Conservation (phyloP, 495 filamentous ascomycete species). For the Aspergillus cavernicola region DNA sequence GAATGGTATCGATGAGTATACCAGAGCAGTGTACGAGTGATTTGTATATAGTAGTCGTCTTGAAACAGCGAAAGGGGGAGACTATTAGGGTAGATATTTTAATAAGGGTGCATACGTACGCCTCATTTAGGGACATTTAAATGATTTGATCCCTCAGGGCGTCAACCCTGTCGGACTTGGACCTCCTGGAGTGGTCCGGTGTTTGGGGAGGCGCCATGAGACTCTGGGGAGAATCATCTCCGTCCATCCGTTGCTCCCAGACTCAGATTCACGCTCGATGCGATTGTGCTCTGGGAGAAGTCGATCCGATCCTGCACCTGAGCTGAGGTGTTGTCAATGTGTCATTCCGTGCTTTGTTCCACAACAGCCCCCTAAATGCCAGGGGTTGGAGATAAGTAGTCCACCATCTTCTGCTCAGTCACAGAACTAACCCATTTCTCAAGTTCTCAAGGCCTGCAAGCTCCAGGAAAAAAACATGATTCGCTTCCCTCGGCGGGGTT, state of each 20-base stretch:
- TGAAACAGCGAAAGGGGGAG: neutral
- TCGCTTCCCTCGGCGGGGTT: slow-evolving; percentile 21
- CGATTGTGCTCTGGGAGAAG: too few relatives aligned
- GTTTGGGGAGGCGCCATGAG: slow-evolving; percentile 20
- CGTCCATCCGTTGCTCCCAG: too few relatives aligned
- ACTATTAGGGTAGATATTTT: neutral
- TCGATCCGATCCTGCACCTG: slow-evolving; percentile 1
- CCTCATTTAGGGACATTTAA: neutral
- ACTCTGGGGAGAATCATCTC: too few relatives aligned
- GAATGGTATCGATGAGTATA: neutral
- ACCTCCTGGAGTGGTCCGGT: too few relatives aligned
- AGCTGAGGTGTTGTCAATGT: neutral
- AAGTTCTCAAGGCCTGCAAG: too few relatives aligned
- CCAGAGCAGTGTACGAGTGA: neutral
- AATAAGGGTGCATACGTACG: neutral
- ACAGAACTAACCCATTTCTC: too few relatives aligned
- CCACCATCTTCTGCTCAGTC: too few relatives aligned
- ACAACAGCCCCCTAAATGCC: slow-evolving; percentile 6
- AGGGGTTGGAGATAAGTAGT: slow-evolving; percentile 6
- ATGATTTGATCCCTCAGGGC: slow-evolving; percentile 2
- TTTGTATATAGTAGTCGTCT: slow-evolving; percentile 5
- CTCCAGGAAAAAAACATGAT: too few relatives aligned
- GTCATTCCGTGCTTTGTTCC: slow-evolving; percentile 5
- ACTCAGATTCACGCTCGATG: too few relatives aligned
- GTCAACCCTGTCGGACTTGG: too few relatives aligned